Evolutionary conservation across 2,329 filamentous ascomycete species (phyloP).

Genomic region (Ophiocordyceps polyrhachis-furcata): DNA sequence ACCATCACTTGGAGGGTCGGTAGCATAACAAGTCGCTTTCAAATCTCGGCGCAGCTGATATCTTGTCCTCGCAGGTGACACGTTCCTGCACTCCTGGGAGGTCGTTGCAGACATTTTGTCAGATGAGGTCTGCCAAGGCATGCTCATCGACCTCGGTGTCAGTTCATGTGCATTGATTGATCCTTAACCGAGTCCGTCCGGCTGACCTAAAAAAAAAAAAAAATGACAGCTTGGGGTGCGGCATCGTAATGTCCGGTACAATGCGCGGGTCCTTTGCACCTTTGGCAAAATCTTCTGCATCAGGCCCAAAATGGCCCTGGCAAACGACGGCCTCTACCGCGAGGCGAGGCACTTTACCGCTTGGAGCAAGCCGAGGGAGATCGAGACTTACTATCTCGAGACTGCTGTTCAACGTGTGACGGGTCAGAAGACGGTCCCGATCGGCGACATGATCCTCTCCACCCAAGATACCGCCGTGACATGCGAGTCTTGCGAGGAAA

Average conservation of each 20-base stretch:
- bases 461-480: not conserved
- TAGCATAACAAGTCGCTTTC: slow-evolving; percentile 7
- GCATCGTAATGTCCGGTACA: not conserved
- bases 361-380: not conserved
- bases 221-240: not conserved
- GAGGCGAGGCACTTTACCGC: slow-evolving; percentile 2
- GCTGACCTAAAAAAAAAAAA: not conserved
- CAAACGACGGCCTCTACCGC: slow-evolving; percentile 2
- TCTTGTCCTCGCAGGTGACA: slow-evolving; percentile 10
- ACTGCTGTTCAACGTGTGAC: not conserved
- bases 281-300: not conserved
- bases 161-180: not conserved
- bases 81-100: slow-evolving; percentile 11
- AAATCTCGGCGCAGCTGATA: too few relatives aligned
- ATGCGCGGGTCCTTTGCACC: not conserved
- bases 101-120: slow-evolving; percentile 12
- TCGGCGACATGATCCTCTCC: slow-evolving; percentile 1
- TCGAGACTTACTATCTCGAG: slow-evolving; percentile 1
- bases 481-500: slow-evolving; percentile 1
- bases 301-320: not conserved
- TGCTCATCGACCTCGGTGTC: slow-evolving; percentile 11
- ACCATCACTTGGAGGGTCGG: slow-evolving; percentile 9
- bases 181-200: too few relatives aligned
- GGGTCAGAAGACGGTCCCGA: not conserved
- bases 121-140: slow-evolving; percentile 9